A percentile compares a stretch with the other conserved stretches of the same genome.
These are phyloP conservation scores for Sphagnurus paluster DNA, from an alignment of 1,284 basidiomycete genomes.

Conservation along the genomic window DNA sequence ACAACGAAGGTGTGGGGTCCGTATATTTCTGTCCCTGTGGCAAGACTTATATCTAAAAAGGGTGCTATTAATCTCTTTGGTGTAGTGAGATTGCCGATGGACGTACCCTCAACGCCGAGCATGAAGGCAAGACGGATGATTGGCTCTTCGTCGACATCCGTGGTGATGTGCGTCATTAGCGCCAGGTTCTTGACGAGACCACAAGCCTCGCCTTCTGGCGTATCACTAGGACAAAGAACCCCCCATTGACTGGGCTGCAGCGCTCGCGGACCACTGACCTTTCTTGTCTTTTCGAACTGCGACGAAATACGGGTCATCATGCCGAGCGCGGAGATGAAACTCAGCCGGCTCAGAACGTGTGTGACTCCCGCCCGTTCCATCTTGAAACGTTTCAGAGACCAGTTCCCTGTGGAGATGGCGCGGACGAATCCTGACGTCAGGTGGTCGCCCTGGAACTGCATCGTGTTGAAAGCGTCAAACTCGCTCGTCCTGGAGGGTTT, in stretches of 20 bases:
- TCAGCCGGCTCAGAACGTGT: slow-evolving; percentile 93
- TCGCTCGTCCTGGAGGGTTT: slow-evolving; percentile 95
- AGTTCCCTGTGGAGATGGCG: slow-evolving; percentile 99
- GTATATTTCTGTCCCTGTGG: slow-evolving; percentile 97
- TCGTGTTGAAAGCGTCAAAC: slow-evolving; percentile 94
- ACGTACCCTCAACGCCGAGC: slow-evolving; percentile 90
- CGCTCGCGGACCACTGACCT: slow-evolving; percentile 97
- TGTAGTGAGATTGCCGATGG: background rate
- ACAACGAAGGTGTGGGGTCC: slow-evolving; percentile 90
- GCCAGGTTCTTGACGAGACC: slow-evolving; percentile 99
- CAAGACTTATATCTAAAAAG: slow-evolving; percentile 81
- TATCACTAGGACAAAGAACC: slow-evolving; percentile 97
- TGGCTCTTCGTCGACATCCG: slow-evolving; percentile 96
- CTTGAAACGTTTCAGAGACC: slow-evolving; percentile 99
- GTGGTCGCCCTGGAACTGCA: slow-evolving; percentile 92
- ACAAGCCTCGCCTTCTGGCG: slow-evolving; percentile 99
- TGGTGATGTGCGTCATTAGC: slow-evolving; percentile 99
- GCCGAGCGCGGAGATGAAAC: slow-evolving; percentile 96
- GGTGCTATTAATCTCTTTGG: slow-evolving; percentile 18
- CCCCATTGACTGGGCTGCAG: slow-evolving; percentile 99
- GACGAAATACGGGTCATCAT: slow-evolving; percentile 99
- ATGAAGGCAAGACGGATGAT: slow-evolving; percentile 90
- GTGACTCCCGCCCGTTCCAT: slow-evolving; percentile 99
- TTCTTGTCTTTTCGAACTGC: slow-evolving; percentile 99
- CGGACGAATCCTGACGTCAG: slow-evolving; percentile 97